Conservation (phyloP, 1,284 basidiomycete species). For the Trichosporon sp. region DNA sequence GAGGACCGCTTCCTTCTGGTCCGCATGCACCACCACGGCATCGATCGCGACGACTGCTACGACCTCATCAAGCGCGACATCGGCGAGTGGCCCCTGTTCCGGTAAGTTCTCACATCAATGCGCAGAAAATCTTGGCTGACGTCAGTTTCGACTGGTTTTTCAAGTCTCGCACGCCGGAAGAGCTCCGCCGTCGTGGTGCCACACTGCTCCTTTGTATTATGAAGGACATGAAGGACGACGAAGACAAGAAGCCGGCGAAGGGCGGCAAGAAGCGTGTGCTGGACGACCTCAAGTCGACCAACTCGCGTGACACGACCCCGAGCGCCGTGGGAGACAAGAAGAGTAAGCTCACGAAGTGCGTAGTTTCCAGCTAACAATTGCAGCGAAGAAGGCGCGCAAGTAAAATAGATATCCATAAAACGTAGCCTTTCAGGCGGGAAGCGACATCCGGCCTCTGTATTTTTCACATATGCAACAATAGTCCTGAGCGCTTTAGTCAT, state of each 20-base stretch:
- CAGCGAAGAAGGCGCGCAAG: slow-evolving; percentile 46
- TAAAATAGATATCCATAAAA: slow-evolving; percentile 27
- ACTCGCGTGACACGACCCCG: slow-evolving; percentile 51
- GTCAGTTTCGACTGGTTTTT: slow-evolving; percentile 91
- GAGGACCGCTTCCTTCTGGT: slow-evolving; percentile 95
- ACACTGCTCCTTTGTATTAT: slow-evolving; percentile 88
- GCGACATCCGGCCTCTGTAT: not conserved
- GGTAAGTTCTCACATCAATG: slow-evolving; percentile 43
- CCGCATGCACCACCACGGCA: slow-evolving; percentile 86
- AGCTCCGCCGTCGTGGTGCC: slow-evolving; percentile 85
- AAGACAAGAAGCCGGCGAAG: slow-evolving; percentile 60
- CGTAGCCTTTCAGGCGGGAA: slow-evolving; percentile 3
- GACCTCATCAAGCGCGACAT: slow-evolving; percentile 97
- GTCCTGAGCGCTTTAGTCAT: not conserved
- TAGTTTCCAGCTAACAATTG: not conserved
- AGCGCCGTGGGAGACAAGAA: slow-evolving; percentile 36
- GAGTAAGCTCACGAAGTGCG: slow-evolving; percentile 20
- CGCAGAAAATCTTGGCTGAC: not conserved
- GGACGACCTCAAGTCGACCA: slow-evolving; percentile 55
- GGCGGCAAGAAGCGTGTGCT: slow-evolving; percentile 57
- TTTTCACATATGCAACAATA: slow-evolving; percentile 14
- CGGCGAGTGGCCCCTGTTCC: slow-evolving; percentile 91
- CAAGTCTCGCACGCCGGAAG: slow-evolving; percentile 89
- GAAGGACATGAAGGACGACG: slow-evolving; percentile 68
- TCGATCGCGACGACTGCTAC: slow-evolving; percentile 88